Base-by-base conservation (phyloP, 1,139 yeast species). In the Candida tetrigidarum region DNA sequence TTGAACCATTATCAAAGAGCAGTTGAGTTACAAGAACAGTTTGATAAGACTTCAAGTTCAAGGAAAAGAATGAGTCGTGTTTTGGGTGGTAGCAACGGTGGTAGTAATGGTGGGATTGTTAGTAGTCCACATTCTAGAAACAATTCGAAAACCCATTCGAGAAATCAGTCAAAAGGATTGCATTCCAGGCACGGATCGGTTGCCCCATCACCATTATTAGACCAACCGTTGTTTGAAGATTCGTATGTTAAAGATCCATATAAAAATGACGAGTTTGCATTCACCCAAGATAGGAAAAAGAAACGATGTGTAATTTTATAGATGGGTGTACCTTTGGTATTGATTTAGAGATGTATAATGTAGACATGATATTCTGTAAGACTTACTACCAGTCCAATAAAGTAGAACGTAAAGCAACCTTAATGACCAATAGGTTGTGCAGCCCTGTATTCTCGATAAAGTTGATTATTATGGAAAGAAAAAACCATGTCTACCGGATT, bases 261-360 rank as follows among this genome's bases (percentile, higher is more conserved):
- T 46, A 69, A 71, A n/a, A 57, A 63, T 40, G 76, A 73, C 43
- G 78, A 74, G 56, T 71, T 71, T 57, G 75, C 71, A 42, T 74
- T 72, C 49, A 67, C 74, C 2, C 57, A 73, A 40, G 65, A 66
- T 39, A 52, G 57, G 42, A 62, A 63, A 54, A 66, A 62, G 56
- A 60, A 60, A 44, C 63, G 54, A 50, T 74, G 79, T 56, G 52
- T 55, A 9, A 69, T 74, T 34, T 62, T 74, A 50, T 72, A 58
- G 53, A 42, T 16, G n/a, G n/a, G n/a, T n/a, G n/a, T n/a, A n/a
- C n/a, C n/a, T n/a, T n/a, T n/a, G n/a, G n/a, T n/a, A n/a, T n/a
- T n/a, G n/a, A n/a, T n/a, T n/a, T n/a, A n/a, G n/a, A n/a, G n/a
- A n/a, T n/a, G n/a, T n/a, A n/a, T n/a, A n/a, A n/a, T n/a, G n/a